Conservation (phyloP, 176 grass and related monocot species). For the Panicum miliaceum region DNA sequence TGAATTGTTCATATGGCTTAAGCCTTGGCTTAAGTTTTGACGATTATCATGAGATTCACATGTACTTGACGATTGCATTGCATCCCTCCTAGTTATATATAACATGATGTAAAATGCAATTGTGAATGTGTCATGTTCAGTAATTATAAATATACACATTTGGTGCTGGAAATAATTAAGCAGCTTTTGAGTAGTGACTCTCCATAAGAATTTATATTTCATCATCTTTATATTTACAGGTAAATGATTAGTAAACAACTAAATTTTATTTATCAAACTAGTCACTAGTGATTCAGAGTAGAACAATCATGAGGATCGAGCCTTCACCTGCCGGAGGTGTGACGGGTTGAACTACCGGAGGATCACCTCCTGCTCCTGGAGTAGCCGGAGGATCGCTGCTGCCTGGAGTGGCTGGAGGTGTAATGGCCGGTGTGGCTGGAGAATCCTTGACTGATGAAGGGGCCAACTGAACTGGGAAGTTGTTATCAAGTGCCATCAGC, state of each 20-base stretch:
- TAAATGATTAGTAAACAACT: neutral
- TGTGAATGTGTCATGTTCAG: no score
- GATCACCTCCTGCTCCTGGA: neutral
- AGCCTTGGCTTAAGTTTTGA: no score
- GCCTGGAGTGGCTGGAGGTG: neutral
- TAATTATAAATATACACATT: no score
- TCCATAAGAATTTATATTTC: no score
- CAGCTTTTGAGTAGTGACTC: no score
- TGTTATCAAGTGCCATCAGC: neutral
- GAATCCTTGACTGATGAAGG: neutral
- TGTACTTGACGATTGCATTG: no score
- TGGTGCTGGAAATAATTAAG: no score
- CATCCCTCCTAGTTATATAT: no score
- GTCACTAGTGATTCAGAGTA: neutral
- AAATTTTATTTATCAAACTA: neutral
- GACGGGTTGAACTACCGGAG: neutral
- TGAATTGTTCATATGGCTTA: no score
- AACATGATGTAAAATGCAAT: no score
- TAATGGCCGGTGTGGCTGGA: neutral
- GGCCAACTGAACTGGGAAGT: neutral
- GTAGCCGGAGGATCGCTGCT: neutral
- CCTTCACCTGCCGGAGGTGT: neutral
- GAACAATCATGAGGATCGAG: neutral
- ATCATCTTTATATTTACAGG: no score
- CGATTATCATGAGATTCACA: no score